Base-by-base conservation (phyloP, 2,329 filamentous ascomycete genomes). In the Claviceps humidiphila region DNA sequence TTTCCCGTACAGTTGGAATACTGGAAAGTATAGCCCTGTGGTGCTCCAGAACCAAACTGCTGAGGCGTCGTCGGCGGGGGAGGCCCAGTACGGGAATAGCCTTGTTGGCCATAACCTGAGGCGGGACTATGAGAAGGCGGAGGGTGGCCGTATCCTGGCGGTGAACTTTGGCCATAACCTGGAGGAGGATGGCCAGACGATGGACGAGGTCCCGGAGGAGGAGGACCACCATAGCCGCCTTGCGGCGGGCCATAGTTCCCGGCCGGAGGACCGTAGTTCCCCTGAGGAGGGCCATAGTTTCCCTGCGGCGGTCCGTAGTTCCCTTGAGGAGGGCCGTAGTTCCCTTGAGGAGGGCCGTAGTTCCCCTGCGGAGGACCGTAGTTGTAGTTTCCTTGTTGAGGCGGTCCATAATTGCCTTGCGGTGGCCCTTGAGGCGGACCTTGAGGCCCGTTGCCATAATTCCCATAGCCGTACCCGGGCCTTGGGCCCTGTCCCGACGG, bases 1-100 rank as follows among this genome's bases (percentile, higher is more conserved):
- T 76, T 77, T 50, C 85, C 85, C 6, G 80, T 83, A 65, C 85
- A 89, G 63, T 82, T 81, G 53, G 82, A 86, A 71, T 87, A 88
- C 68, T 87, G 82, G 71, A 87, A 89, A 6, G 76, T 81, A 65
- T 88, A 88, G 56, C 75, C 76, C 20, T 74, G 67, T 2, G 84
- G 85, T 1, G 85, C 84, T 54, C 84, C 84, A 57, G 82, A 76
- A 49, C 84, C 82, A 59, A 85, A 85, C 57, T 74, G 64, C 63
- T 84, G 80, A 6, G 72, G 67, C 2, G 67, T 69, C 3, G 67
- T 64, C 0, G 78, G 76, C 14, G 73, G 72, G 11, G 70, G 72
- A 11, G 70, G 68, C 0, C 63, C 64, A 34, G 65, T 55, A 9
- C 61, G 60, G 22, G 71, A 71, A 58, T 76, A 75, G 47, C 75